Evolutionary conservation across 495 filamentous ascomycete genomes (phyloP).

Genomic region (Penicillium nucicola): DNA sequence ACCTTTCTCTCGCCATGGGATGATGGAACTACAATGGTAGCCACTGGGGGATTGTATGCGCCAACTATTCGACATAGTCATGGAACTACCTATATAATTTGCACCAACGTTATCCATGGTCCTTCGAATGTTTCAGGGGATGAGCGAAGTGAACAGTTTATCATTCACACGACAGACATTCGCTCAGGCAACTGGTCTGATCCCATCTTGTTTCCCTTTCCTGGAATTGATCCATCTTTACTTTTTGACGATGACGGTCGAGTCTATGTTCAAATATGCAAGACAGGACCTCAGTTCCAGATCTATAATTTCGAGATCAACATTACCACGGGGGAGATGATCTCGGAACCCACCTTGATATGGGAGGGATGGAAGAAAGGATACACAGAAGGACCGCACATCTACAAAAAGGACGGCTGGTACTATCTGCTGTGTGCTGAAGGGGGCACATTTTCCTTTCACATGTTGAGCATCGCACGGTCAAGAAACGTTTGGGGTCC

Average conservation of each 20-base stretch:
- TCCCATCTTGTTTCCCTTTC: slow-evolving; percentile 27
- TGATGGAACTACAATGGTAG: slow-evolving; percentile 7
- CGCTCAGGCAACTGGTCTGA: slow-evolving; percentile 23
- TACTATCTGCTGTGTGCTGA: slow-evolving; percentile 65
- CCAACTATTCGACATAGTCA: slow-evolving; percentile 24
- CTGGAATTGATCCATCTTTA: slow-evolving; percentile 21
- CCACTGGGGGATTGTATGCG: slow-evolving; percentile 17
- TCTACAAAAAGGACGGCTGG: slow-evolving; percentile 59
- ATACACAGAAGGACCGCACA: slow-evolving; percentile 56
- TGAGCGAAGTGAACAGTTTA: slow-evolving; percentile 17
- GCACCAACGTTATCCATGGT: slow-evolving; percentile 21
- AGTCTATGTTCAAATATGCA: slow-evolving; percentile 15
- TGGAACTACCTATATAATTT: slow-evolving; percentile 39
- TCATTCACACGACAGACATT: slow-evolving; percentile 22
- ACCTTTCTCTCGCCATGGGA: slow-evolving; percentile 8
- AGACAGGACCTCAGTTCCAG: slow-evolving; percentile 13
- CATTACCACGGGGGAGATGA: slow-evolving; percentile 33
- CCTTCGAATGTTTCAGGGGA: slow-evolving; percentile 13
- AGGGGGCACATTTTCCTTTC: slow-evolving; percentile 54
- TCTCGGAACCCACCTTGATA: slow-evolving; percentile 32
- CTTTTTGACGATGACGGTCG: slow-evolving; percentile 25
- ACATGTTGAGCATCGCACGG: slow-evolving; percentile 53
- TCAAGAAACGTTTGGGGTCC: slow-evolving; percentile 50
- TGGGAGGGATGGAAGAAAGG: slow-evolving; percentile 50
- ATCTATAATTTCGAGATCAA: slow-evolving; percentile 36